A percentile compares a stretch with the other conserved stretches of the same genome.
These are phyloP conservation scores for Urostyla sp. DNA, from an alignment of 73 alveolate genomes.

Conservation along the genomic window DNA sequence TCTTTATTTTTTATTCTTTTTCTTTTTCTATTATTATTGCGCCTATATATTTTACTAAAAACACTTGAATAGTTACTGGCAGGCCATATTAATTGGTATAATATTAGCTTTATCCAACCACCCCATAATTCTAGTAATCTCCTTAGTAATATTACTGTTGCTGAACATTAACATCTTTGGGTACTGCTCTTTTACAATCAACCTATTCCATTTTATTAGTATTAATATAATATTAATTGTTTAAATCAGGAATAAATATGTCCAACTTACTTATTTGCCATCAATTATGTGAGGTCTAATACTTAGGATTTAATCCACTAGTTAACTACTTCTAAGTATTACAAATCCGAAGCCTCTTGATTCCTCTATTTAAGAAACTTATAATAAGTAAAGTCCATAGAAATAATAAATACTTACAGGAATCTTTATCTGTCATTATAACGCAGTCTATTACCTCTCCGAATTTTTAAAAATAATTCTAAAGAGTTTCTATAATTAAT, in stretches of 20 bases:
- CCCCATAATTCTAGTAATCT: background rate
- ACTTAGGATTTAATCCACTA: constrained; percentile 9
- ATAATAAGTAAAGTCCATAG: background rate
- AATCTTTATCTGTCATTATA: constrained; percentile 61
- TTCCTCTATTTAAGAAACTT: constrained; percentile 27
- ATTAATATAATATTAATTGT: background rate
- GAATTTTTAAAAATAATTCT: constrained; percentile 49
- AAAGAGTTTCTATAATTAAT: constrained; percentile 7
- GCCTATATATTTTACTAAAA: background rate
- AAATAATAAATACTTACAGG: constrained; percentile 21
- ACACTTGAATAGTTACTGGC: too few relatives aligned
- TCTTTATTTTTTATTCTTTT: background rate
- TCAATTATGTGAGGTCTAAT: constrained; percentile 51
- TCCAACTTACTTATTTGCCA: constrained; percentile 69
- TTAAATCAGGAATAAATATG: too few relatives aligned
- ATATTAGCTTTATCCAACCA: too few relatives aligned
- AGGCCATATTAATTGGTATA: too few relatives aligned
- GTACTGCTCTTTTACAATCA: constrained; percentile 72
- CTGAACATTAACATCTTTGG: constrained; percentile 38
- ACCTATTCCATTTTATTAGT: background rate
- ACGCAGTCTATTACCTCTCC: constrained; percentile 67
- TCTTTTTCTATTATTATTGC: background rate
- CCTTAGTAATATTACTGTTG: background rate
- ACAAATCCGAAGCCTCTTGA: constrained; percentile 80
- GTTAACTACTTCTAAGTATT: constrained; percentile 14